Base-by-base conservation (phyloP, 192 early-diverging fungal species). In the Podila horticola region DNA sequence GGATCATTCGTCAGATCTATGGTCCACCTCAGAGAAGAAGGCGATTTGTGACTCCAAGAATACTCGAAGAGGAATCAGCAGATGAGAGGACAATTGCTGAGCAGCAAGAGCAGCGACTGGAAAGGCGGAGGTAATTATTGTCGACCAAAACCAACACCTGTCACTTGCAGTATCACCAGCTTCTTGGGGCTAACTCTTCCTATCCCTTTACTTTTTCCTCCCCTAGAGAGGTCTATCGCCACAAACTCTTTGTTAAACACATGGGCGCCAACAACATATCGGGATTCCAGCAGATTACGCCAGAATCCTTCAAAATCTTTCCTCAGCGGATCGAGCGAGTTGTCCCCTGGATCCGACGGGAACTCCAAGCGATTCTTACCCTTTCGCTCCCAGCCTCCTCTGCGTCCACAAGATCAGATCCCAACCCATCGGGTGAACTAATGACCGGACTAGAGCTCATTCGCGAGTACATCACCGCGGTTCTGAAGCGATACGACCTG, bases 241-340 rank as follows among this genome's bases (percentile, higher is more conserved):
- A 81, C 58, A 34, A 64, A 5, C 62, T 74, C 17, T 72, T 69
- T 17, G 77, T 81, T 0, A 67, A 73, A 34, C 77, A 74, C 62
- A 45, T 81, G 8, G 77, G 77, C 19, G 70, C 77, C 19, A 81
- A 74, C 58, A 55, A 64, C 33, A 73, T 73, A n/a, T 74, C 77
- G 0, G 62, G 69, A 28, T 81, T 68, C 22, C 66, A 72, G 31
- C 71, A 81, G 41, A 67, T 68, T 34, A 72, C 77, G 0, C 77
- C 77, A 58, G 77, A 81, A 24, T 41, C 67, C 26, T 81, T 74
- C 58, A 50, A 51, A 30, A 29, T 69, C 48, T 62, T 73, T 22
- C 70, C 77, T 2, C 77, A 81, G 8, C 52, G 49, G n/a, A 30
- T 81, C 26, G 65, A 67, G 17, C 64, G 77, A 20, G 71, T 81